phyloP scores from a whole-genome alignment of 768 basidiomycete species.

The Pisolithus microcarpus region DNA sequence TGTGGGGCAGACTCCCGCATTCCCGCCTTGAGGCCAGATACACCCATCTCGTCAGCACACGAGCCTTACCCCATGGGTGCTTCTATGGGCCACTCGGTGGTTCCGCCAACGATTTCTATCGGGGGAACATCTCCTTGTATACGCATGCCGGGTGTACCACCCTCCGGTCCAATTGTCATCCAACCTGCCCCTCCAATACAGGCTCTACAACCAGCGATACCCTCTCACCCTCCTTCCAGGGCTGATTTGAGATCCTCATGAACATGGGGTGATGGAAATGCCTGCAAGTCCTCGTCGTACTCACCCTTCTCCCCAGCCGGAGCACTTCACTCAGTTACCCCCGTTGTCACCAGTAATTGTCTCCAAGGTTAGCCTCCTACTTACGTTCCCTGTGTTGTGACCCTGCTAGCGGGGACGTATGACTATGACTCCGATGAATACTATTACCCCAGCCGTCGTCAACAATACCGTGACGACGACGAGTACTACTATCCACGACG shows the following conservation, averaged over 20 bases:
- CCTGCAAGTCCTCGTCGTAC: slow-evolving; percentile 4
- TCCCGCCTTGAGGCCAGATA: slow-evolving; percentile 21
- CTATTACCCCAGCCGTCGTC: not conserved
- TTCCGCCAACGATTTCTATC: not conserved
- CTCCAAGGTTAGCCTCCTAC: not conserved
- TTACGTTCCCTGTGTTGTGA: too few species aligned
- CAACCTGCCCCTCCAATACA: slow-evolving; percentile 7
- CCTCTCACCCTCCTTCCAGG: slow-evolving; percentile 16
- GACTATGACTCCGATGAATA: slow-evolving; percentile 6
- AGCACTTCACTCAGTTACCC: not conserved
- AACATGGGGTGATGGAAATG: slow-evolving; percentile 1
- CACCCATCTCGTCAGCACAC: not conserved
- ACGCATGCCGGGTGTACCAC: slow-evolving; percentile 2
- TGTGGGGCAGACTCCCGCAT: not conserved
- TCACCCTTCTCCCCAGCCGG: slow-evolving; percentile 14
- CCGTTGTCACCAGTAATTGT: not conserved
- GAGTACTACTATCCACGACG: too few species aligned
- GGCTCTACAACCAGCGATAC: not conserved
- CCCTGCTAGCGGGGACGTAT: slow-evolving; percentile 7
- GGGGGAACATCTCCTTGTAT: not conserved
- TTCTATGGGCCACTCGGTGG: not conserved
- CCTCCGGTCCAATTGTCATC: slow-evolving; percentile 7
- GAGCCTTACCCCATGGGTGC: not conserved
- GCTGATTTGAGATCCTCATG: not conserved
- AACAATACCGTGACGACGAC: too few species aligned